A percentile compares a stretch with the other conserved stretches of the same genome.
Conservation (phyloP, 805 yeast genomes). For the Saccharomycopsis fodiens region DNA sequence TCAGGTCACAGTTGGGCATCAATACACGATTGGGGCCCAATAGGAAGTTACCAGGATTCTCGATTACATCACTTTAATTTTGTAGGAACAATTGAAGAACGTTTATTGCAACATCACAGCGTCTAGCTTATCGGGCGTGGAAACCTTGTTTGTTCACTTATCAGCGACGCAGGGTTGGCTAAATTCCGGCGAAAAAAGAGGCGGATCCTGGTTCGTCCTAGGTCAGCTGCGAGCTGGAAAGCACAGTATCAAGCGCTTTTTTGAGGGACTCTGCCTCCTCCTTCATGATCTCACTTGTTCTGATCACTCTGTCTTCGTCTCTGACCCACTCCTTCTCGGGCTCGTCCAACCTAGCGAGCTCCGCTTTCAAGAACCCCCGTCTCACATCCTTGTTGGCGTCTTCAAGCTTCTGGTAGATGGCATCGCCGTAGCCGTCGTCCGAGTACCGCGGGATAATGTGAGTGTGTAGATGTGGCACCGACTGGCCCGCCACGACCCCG, state of each 20-base stretch:
- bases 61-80: too few relatives aligned
- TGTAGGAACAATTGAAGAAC: too few relatives aligned
- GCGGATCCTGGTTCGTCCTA: too few relatives aligned
- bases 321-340: constrained; percentile 29
- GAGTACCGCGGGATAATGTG: constrained; percentile 83
- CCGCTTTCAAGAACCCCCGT: constrained; percentile 26
- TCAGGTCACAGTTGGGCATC: too few relatives aligned
- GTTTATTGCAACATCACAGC: too few relatives aligned
- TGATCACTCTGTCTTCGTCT: constrained; percentile 41
- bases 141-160: too few relatives aligned
- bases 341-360: constrained; percentile 25
- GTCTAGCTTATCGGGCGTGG: too few relatives aligned
- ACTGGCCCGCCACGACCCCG: constrained; percentile 93
- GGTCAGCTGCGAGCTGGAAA: too few relatives aligned
- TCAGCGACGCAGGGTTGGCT: too few relatives aligned
- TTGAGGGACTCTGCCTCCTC: constrained; percentile 33
- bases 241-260: background rate
- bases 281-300: constrained; percentile 61
- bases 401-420: constrained; percentile 62
- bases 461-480: constrained; percentile 92
- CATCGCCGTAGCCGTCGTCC: constrained; percentile 56
- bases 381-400: constrained; percentile 40
- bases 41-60: too few relatives aligned
- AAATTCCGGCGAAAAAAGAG: too few relatives aligned
- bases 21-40: too few relatives aligned